These are phyloP conservation scores for Eimeria acervulina DNA, from an alignment of 169 alveolate species.

Conservation along the genomic window DNA sequence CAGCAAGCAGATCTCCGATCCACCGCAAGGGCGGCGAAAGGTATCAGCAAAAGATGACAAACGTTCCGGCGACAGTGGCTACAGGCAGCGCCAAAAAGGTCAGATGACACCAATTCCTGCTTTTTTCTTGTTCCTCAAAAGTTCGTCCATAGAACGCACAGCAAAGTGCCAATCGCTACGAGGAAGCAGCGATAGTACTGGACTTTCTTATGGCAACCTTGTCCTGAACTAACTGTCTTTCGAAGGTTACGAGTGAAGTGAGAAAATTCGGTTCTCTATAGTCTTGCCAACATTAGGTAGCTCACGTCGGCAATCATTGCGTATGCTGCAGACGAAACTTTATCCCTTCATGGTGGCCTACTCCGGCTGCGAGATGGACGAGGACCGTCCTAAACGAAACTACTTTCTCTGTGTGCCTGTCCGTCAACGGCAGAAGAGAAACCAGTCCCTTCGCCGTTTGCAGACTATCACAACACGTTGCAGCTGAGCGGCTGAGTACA, in stretches of 20 bases:
- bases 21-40: not conserved
- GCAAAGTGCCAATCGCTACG: not conserved
- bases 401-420: not conserved
- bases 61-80: not conserved
- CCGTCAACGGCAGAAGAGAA: not conserved
- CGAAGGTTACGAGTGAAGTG: not conserved
- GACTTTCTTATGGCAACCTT: no score
- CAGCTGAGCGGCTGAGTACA: not conserved
- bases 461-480: not conserved
- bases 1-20: not conserved
- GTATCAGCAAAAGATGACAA: not conserved
- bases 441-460: not conserved
- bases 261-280: not conserved
- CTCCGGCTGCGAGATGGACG: not conserved
- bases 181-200: not conserved
- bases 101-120: not conserved
- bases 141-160: not conserved
- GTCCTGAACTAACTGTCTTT: not conserved
- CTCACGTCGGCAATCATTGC: not conserved
- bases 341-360: not conserved
- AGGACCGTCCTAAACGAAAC: not conserved
- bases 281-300: not conserved
- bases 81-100: not conserved
- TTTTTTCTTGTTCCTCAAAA: no score
- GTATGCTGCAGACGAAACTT: not conserved